A percentile compares a stretch with the other conserved stretches of the same genome.
phyloP scores from a whole-genome alignment of 495 filamentous ascomycete genomes.

The Hypoxylon fragiforme region DNA sequence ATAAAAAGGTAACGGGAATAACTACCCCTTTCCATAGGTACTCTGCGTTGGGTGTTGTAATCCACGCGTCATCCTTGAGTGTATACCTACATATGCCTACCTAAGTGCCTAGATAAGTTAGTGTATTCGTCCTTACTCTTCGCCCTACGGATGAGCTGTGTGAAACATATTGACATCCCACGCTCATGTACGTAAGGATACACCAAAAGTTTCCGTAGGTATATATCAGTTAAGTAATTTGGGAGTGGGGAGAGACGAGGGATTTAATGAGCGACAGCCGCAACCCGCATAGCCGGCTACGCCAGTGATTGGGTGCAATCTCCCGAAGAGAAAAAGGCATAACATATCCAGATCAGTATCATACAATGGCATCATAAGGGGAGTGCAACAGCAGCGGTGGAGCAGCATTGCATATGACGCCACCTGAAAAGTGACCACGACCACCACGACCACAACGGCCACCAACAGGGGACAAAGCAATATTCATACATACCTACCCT shows the following conservation, averaged over 20 bases:
- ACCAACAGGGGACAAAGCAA: slow-evolving; percentile 9
- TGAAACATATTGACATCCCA: slow-evolving; percentile 34
- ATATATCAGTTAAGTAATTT: too few species aligned
- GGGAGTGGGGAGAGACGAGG: slow-evolving; percentile 17
- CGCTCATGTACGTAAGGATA: slow-evolving; percentile 16
- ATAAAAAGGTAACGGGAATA: not conserved
- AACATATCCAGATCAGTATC: slow-evolving; percentile 10
- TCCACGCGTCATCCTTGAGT: slow-evolving; percentile 3
- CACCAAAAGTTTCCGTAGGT: slow-evolving; percentile 9
- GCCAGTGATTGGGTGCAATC: slow-evolving; percentile 19
- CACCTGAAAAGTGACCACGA: slow-evolving; percentile 29
- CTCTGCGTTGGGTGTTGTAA: not conserved
- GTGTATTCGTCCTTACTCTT: too few species aligned
- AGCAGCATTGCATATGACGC: slow-evolving; percentile 26
- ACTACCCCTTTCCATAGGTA: too few species aligned
- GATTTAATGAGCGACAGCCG: slow-evolving; percentile 33
- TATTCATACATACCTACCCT: not conserved
- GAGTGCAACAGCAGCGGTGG: too few species aligned
- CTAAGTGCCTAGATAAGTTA: too few species aligned
- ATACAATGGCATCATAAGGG: not conserved
- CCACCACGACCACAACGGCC: too few species aligned
- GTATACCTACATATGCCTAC: too few species aligned
- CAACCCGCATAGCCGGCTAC: slow-evolving; percentile 31
- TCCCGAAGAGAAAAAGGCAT: slow-evolving; percentile 5
- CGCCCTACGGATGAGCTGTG: slow-evolving; percentile 21